A percentile compares a stretch with the other conserved stretches of the same genome.
Conservation (phyloP, 2,329 filamentous ascomycete genomes). For the Xylogone sp. region DNA sequence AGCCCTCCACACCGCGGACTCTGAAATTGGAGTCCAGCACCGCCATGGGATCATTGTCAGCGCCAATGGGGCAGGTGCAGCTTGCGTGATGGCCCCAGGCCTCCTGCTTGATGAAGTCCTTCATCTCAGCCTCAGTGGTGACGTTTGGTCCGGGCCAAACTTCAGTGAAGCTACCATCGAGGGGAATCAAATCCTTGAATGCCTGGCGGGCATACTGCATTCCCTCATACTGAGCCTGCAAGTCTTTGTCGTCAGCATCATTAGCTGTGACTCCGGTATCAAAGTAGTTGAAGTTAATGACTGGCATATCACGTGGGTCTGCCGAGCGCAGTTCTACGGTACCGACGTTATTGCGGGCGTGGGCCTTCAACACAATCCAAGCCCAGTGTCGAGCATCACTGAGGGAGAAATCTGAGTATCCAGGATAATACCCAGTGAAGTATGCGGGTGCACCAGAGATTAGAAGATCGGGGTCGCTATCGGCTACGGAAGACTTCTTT, state of each 20-base stretch:
- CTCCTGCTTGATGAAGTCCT: constrained; percentile 43
- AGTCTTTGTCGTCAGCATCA: constrained; percentile 7
- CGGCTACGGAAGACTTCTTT: constrained; percentile 28
- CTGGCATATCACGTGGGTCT: constrained; percentile 59
- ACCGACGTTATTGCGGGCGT: constrained; percentile 58
- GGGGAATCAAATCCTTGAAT: constrained; percentile 36
- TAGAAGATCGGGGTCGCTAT: constrained; percentile 28
- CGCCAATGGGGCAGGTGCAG: constrained; percentile 52
- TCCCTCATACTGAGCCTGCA: constrained; percentile 10
- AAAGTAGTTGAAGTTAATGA: constrained; percentile 60
- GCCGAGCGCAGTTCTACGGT: constrained; percentile 55
- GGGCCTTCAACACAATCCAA: constrained; percentile 50
- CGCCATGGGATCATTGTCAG: constrained; percentile 47
- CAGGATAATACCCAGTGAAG: constrained; percentile 38
- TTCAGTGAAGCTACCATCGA: constrained; percentile 39
- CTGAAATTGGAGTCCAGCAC: constrained; percentile 54
- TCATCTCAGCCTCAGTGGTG: constrained; percentile 38
- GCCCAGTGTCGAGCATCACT: constrained; percentile 35
- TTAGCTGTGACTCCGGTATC: constrained; percentile 32
- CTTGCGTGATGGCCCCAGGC: constrained; percentile 56
- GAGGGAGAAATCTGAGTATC: constrained; percentile 31
- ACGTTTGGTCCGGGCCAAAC: constrained; percentile 37
- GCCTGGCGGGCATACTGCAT: constrained; percentile 17
- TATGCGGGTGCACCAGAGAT: constrained; percentile 24
- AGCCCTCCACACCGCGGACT: constrained; percentile 49